A percentile compares a stretch with the other conserved stretches of the same genome.
Evolutionary conservation across 768 basidiomycete species (phyloP).

Genomic region (Boletus sp.): DNA sequence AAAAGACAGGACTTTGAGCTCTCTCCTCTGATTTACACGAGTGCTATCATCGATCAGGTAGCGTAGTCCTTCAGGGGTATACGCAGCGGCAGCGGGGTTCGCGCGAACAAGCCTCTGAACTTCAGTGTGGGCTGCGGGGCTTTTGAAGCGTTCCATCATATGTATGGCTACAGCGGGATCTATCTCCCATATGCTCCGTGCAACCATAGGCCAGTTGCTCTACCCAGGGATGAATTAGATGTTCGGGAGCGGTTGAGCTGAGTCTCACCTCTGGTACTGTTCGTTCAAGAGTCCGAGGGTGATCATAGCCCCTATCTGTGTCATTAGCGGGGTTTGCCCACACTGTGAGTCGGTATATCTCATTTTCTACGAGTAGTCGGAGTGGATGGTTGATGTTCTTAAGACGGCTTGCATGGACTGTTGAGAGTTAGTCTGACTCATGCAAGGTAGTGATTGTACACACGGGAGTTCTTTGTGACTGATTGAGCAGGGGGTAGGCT

Average conservation of each 20-base stretch:
- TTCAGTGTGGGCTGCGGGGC: constrained; percentile 61
- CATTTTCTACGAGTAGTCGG: constrained; percentile 86
- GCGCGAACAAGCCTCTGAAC: constrained; percentile 72
- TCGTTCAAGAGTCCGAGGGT: constrained; percentile 54
- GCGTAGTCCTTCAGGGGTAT: constrained; percentile 76
- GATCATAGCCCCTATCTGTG: constrained; percentile 60
- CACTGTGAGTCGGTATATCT: constrained; percentile 80
- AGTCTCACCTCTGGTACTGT: constrained; percentile 58
- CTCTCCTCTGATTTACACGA: constrained; percentile 54
- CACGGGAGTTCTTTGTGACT: constrained; percentile 42
- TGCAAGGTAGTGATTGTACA: constrained; percentile 14
- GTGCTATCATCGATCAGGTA: constrained; percentile 76
- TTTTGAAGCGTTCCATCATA: constrained; percentile 87
- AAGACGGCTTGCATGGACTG: constrained; percentile 61
- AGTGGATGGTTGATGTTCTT: constrained; percentile 71
- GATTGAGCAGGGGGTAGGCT: constrained; percentile 58
- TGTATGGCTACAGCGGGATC: constrained; percentile 81
- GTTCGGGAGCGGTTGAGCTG: neutral
- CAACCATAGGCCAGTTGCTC: constrained; percentile 64
- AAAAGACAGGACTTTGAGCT: constrained; percentile 63
- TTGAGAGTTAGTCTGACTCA: constrained; percentile 5
- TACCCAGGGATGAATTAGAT: constrained; percentile 26
- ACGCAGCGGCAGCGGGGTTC: constrained; percentile 65
- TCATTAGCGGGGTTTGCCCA: constrained; percentile 92
- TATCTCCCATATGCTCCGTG: constrained; percentile 77